Conservation (phyloP, 176 grass and related monocot genomes). For the Paspalum vaginatum region DNA sequence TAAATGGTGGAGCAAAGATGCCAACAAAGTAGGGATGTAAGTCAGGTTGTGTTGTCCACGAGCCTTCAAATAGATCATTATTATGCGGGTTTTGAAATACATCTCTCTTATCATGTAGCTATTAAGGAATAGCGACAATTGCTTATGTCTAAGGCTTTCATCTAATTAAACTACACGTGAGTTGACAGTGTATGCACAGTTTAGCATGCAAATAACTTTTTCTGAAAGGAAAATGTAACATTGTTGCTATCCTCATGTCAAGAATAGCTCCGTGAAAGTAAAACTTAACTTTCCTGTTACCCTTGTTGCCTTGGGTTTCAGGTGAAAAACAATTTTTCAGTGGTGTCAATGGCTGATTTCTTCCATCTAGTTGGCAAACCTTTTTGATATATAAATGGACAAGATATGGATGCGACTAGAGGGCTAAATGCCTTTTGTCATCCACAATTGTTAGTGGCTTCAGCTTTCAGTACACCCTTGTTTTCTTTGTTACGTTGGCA, state of each 20-base stretch:
- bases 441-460: slow-evolving; percentile 49
- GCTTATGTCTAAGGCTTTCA: neutral
- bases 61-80: no score
- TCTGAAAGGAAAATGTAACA: no score
- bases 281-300: neutral
- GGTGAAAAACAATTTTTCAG: neutral
- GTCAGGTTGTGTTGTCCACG: no score
- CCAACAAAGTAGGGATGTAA: no score
- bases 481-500: slow-evolving; percentile 33
- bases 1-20: no score
- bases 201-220: neutral
- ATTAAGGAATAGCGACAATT: neutral
- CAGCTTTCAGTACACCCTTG: slow-evolving; percentile 39
- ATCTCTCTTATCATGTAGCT: neutral
- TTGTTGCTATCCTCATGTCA: no score
- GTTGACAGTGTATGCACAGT: neutral
- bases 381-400: slow-evolving; percentile 48
- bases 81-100: neutral
- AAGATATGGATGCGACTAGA: slow-evolving; percentile 33
- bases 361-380: slow-evolving; percentile 32
- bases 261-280: no score
- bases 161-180: neutral
- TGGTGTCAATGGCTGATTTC: slow-evolving; percentile 23
- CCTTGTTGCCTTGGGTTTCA: slow-evolving; percentile 1
- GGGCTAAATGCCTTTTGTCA: slow-evolving; percentile 38